A percentile compares a stretch with the other conserved stretches of the same genome.
Conservation (phyloP, 2,329 filamentous ascomycete genomes). For the Teratosphaeria gauchensis region DNA sequence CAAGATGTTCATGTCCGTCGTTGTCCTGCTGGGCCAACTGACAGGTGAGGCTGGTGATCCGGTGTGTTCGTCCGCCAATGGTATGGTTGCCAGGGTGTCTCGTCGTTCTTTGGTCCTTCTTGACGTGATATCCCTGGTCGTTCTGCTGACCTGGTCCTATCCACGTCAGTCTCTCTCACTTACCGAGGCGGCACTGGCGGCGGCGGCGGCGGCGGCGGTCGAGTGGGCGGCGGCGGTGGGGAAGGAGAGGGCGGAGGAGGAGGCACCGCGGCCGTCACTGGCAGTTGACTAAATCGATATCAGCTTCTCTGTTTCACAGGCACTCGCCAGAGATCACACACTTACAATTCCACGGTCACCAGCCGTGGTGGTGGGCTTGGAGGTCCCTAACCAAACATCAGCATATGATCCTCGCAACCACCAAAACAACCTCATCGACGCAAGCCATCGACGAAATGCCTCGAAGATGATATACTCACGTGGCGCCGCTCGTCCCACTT, state of each 20-base stretch:
- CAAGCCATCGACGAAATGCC: neutral
- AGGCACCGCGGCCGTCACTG: neutral
- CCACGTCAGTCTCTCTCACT: neutral
- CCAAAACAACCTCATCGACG: neutral
- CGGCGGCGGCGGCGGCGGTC: neutral
- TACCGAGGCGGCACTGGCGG: neutral
- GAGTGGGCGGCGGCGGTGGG: neutral
- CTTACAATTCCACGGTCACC: neutral
- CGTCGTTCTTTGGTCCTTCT: too few relatives aligned
- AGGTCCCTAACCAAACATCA: neutral
- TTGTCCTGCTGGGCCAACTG: too few relatives aligned
- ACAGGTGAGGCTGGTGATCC: too few relatives aligned
- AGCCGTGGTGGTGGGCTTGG: neutral
- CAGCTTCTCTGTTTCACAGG: neutral
- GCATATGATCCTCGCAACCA: neutral
- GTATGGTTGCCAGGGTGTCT: too few relatives aligned
- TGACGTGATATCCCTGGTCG: neutral
- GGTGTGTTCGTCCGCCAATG: too few relatives aligned
- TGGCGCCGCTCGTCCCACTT: neutral
- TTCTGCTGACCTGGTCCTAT: neutral
- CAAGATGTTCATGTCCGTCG: too few relatives aligned
- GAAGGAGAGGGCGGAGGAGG: neutral
- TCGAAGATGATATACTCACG: neutral
- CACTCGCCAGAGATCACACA: neutral
- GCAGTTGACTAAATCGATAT: neutral